A percentile compares a stretch with the other conserved stretches of the same genome.
phyloP scores from a whole-genome alignment of 208 protist genomes.

The Lotmaria passim region DNA sequence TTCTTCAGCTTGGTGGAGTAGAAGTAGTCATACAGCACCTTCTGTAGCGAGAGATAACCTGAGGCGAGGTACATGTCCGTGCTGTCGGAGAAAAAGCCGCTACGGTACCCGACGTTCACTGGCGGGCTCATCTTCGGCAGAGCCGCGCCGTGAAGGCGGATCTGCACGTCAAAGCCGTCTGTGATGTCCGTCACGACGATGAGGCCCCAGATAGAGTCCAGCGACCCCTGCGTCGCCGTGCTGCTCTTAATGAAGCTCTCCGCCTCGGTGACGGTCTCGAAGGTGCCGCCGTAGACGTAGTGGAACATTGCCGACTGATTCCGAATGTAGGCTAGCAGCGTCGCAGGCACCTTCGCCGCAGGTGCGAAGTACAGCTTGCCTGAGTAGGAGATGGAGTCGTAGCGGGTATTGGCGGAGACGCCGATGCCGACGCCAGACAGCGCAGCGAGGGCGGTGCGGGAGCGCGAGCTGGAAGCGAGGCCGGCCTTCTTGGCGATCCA shows the following conservation, averaged over 20 bases:
- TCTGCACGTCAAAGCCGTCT: constrained; percentile 62
- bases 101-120: constrained; percentile 45
- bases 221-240: constrained; percentile 11
- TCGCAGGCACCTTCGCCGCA: constrained; percentile 41
- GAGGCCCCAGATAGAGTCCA: constrained; percentile 33
- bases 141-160: constrained; percentile 61
- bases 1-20: constrained; percentile 22
- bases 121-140: constrained; percentile 42
- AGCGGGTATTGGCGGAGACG: constrained; percentile 46
- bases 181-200: constrained; percentile 43
- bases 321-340: constrained; percentile 46
- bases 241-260: constrained; percentile 37
- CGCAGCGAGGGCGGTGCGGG: constrained; percentile 33
- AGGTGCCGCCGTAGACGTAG: constrained; percentile 72
- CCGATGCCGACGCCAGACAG: constrained; percentile 39
- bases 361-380: constrained; percentile 68
- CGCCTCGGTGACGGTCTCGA: constrained; percentile 61
- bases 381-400: constrained; percentile 55
- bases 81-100: constrained; percentile 49
- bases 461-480: constrained; percentile 18
- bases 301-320: constrained; percentile 36
- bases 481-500: constrained; percentile 64
- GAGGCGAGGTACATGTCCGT: constrained; percentile 77
- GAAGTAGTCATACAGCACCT: constrained; percentile 65
- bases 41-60: constrained; percentile 76